phyloP scores from a whole-genome alignment of 23 red algal genomes.

The Gracilaria caudata region DNA sequence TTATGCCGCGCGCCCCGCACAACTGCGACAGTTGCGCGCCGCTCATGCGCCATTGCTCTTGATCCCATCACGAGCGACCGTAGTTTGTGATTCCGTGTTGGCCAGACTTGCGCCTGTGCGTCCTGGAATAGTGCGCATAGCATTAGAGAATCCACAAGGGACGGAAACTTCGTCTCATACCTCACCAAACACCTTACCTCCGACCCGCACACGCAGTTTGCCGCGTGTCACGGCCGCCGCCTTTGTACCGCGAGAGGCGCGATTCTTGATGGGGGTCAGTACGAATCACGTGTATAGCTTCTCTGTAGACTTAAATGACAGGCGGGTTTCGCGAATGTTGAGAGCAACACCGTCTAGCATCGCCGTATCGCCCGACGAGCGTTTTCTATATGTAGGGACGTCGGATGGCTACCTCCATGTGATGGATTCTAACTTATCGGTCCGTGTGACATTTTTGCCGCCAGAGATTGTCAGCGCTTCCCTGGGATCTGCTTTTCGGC shows the following conservation, averaged over 20 bases:
- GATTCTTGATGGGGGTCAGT: neutral
- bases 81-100: neutral
- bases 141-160: neutral
- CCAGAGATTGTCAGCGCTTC: conserved; percentile 16
- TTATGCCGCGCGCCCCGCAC: conserved; percentile 10
- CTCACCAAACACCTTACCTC: neutral
- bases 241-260: neutral
- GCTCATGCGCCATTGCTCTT: conserved; percentile 3
- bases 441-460: conserved; percentile 13
- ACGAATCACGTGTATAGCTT: conserved; percentile 15
- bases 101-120: neutral
- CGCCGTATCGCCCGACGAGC: conserved; percentile 23
- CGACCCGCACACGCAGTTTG: neutral
- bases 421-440: neutral
- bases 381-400: conserved; percentile 7
- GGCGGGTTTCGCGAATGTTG: neutral
- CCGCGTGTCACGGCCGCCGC: conserved; percentile 27
- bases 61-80: neutral
- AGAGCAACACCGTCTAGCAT: neutral
- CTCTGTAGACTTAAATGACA: neutral
- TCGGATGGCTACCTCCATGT: conserved; percentile 9
- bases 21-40: conserved; percentile 15
- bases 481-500: neutral
- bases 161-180: neutral
- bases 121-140: neutral